Base-by-base conservation (phyloP, 352 stramenopile species). In the Pythium aristosporum region DNA sequence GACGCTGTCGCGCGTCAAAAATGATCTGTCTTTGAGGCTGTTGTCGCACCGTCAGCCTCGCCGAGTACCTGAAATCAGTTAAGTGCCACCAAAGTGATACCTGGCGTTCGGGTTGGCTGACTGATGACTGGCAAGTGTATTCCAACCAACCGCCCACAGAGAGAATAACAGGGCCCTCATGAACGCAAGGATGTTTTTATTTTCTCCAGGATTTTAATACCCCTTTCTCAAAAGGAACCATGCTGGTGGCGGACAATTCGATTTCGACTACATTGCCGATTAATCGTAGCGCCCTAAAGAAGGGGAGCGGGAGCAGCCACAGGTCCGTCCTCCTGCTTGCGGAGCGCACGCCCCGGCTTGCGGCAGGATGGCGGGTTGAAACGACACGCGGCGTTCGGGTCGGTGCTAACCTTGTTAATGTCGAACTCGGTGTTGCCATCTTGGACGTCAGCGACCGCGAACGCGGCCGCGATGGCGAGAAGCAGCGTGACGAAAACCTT, bases 291-390 rank as follows among this genome's bases (percentile, higher is more conserved):
- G n/a, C 18, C 34, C 39, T 54, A 61, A 18, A 25, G n/a, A 10
- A 42, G 52, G 4, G 52, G 36, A 48, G 52, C 36, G 12, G 5
- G 21, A 48, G 37, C 36, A 15, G 28, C 37, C 23, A n/a, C 47
- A 11, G 18, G 36, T 46, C 43, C 48, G 21, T 51, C 23, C 44
- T 18, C 23, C 42, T 61, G 41, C 41, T 28, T 23, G 15, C 6
- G 28, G 11, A 56, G 50, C 30, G 43, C 30, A 18, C 57, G 57
- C 7, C 57, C 57, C n/a, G n/a, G n/a, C n/a, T n/a, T n/a, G n/a
- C n/a, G n/a, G n/a, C n/a, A n/a, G n/a, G n/a, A n/a, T n/a, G n/a
- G n/a, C n/a, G n/a, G n/a, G n/a, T n/a, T n/a, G n/a, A n/a, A n/a
- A 28, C 25, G 25, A 28, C 25, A 28, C 25, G 2, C 43, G 2